Evolutionary conservation across 2,329 filamentous ascomycete genomes (phyloP).

Genomic region (Aspergillus pseudotamarii): DNA sequence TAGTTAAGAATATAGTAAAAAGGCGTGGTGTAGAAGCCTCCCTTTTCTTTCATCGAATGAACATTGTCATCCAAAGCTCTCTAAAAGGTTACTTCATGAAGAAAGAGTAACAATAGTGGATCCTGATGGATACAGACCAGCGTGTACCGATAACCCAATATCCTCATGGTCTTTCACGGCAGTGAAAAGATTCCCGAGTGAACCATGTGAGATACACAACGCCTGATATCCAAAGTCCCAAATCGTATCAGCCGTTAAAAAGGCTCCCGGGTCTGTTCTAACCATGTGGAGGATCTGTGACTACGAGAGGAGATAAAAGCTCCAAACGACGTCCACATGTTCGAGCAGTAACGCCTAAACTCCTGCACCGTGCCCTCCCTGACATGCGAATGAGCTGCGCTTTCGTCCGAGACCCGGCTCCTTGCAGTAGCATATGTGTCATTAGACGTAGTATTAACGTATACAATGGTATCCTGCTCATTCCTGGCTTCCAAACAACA

Average conservation of each 20-base stretch:
- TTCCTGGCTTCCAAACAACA: slow-evolving; percentile 10
- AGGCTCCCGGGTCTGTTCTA: neutral
- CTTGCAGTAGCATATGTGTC: slow-evolving; percentile 21
- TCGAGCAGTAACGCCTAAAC: neutral
- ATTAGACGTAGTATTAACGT: slow-evolving; percentile 15
- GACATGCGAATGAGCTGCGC: neutral
- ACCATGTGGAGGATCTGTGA: slow-evolving; percentile 8
- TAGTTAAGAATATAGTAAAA: neutral
- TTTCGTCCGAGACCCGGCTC: slow-evolving; percentile 8
- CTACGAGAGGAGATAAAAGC: neutral
- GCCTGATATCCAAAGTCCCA: neutral
- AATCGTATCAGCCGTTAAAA: neutral
- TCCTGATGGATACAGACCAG: neutral
- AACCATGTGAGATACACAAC: neutral
- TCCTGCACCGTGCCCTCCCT: neutral
- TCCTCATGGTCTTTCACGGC: too few relatives aligned
- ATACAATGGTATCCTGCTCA: slow-evolving; percentile 6
- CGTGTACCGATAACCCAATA: neutral
- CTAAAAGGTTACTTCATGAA: neutral
- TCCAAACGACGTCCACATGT: neutral
- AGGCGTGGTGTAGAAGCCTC: neutral
- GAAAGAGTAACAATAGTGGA: neutral
- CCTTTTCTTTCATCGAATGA: neutral
- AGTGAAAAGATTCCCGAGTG: neutral
- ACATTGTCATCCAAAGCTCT: neutral